Evolutionary conservation across 345 rosid species (phyloP).

Genomic region (Barbarea vulgaris): DNA sequence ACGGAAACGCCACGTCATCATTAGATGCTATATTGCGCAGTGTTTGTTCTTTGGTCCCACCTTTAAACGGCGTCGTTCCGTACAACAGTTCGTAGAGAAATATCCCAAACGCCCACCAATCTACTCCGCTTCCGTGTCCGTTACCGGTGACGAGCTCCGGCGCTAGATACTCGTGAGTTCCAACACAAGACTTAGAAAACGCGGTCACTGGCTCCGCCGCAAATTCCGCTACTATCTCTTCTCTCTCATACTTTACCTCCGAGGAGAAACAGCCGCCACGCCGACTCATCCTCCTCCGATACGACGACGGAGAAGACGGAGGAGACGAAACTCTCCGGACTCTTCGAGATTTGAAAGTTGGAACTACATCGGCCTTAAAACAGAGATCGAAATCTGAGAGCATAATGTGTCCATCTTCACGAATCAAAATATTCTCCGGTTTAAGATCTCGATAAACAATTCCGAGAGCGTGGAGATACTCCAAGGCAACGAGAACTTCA

Average conservation of each 20-base stretch:
- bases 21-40: slow-evolving; percentile 66
- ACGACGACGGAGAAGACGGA: slow-evolving; percentile 23
- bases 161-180: slow-evolving; percentile 91
- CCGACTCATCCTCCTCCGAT: neutral
- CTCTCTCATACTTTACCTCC: slow-evolving; percentile 25
- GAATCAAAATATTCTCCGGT: slow-evolving; percentile 86
- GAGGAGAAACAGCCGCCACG: slow-evolving; percentile 20
- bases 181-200: slow-evolving; percentile 70
- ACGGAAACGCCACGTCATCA: slow-evolving; percentile 50
- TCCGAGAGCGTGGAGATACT: slow-evolving; percentile 84
- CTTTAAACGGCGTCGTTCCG: slow-evolving; percentile 86
- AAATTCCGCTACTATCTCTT: slow-evolving; percentile 55
- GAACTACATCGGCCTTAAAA: slow-evolving; percentile 61
- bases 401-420: slow-evolving; percentile 83
- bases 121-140: slow-evolving; percentile 91
- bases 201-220: slow-evolving; percentile 74
- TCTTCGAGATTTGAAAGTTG: slow-evolving; percentile 43
- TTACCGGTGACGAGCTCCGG: slow-evolving; percentile 81
- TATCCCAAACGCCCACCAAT: slow-evolving; percentile 98
- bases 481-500: slow-evolving; percentile 74
- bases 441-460: slow-evolving; percentile 83
- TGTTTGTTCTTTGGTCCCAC: slow-evolving; percentile 65
- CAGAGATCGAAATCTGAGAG: slow-evolving; percentile 85
- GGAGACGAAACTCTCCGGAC: slow-evolving; percentile 3
- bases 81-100: slow-evolving; percentile 65